A percentile compares a stretch with the other conserved stretches of the same genome.
These are phyloP conservation scores for Eucalyptus cladocalyx DNA, from an alignment of 345 rosid genomes.

Conservation along the genomic window DNA sequence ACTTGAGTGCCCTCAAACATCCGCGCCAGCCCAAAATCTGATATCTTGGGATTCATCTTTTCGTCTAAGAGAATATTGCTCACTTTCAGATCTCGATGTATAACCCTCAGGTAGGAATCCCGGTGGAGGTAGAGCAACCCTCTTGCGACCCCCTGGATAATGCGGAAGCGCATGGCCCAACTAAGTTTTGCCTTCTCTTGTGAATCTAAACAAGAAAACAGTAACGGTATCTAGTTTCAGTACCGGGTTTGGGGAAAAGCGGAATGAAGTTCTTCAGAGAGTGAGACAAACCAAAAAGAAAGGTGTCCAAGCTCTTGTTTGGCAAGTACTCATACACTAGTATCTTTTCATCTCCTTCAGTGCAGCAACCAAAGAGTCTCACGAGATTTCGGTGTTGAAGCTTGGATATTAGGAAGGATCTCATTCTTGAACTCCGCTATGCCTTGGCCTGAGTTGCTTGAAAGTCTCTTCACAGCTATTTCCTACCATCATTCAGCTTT, in stretches of 20 bases:
- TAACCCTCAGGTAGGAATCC: constrained; percentile 12
- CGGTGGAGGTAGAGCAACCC: constrained; percentile 19
- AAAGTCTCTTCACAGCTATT: constrained; percentile 54
- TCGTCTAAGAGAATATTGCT: constrained; percentile 13
- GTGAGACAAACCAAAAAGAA: constrained; percentile 8
- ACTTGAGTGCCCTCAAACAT: constrained; percentile 3
- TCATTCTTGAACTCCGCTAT: constrained; percentile 43
- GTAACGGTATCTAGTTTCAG: background rate
- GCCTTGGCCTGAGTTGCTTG: constrained; percentile 53
- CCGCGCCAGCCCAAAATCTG: constrained; percentile 23
- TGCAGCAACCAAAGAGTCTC: constrained; percentile 44
- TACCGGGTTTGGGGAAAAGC: background rate
- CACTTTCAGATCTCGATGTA: constrained; percentile 19
- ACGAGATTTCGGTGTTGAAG: constrained; percentile 62
- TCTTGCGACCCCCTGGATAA: constrained; percentile 17
- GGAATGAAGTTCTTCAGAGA: background rate
- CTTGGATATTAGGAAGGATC: constrained; percentile 36
- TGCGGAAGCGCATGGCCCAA: constrained; percentile 13
- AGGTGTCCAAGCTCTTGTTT: constrained; percentile 13
- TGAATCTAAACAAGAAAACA: background rate
- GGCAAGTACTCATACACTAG: constrained; percentile 37
- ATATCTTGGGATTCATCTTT: constrained; percentile 18
- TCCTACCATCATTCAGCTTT: constrained; percentile 18
- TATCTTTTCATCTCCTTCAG: constrained; percentile 41
- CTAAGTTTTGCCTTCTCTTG: background rate